A percentile compares a stretch with the other conserved stretches of the same genome.
phyloP scores from a whole-genome alignment of 768 basidiomycete species.

The Clitopilus hobsonii region DNA sequence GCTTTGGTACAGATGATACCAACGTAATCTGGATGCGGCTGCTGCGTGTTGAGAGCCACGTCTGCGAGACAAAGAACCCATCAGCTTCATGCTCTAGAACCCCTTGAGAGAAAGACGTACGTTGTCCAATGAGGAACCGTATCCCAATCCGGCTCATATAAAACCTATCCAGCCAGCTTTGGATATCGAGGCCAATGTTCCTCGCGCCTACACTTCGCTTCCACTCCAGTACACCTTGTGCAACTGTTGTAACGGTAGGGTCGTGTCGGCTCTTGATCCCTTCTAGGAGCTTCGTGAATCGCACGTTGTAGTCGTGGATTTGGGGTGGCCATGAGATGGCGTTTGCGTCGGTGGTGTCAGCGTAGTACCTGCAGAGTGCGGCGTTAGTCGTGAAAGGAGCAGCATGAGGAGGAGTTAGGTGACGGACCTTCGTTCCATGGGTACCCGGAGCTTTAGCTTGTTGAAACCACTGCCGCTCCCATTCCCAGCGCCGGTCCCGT shows the following conservation, averaged over 20 bases:
- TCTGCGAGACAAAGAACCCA: slow-evolving; percentile 39
- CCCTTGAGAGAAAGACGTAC: slow-evolving; percentile 42
- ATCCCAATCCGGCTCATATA: slow-evolving; percentile 96
- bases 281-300: slow-evolving; percentile 84
- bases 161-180: slow-evolving; percentile 95
- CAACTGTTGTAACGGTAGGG: slow-evolving; percentile 95
- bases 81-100: slow-evolving; percentile 2
- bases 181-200: slow-evolving; percentile 81
- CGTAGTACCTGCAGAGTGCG: slow-evolving; percentile 66
- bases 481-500: slow-evolving; percentile 8
- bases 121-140: slow-evolving; percentile 94
- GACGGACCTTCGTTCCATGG: slow-evolving; percentile 75
- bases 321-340: slow-evolving; percentile 78
- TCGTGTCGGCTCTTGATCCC: slow-evolving; percentile 93
- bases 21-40: slow-evolving; percentile 87
- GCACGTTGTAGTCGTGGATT: slow-evolving; percentile 86
- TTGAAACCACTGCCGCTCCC: slow-evolving; percentile 41
- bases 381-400: slow-evolving; percentile 4
- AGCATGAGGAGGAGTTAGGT: slow-evolving; percentile 2
- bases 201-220: slow-evolving; percentile 68
- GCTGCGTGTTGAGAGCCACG: slow-evolving; percentile 89
- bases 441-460: slow-evolving; percentile 68
- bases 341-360: slow-evolving; percentile 58
- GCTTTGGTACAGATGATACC: slow-evolving; percentile 96
- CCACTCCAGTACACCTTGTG: slow-evolving; percentile 96